Evolutionary conservation across 1,139 yeast species (phyloP).

Genomic region (Candida labiduridarum): DNA sequence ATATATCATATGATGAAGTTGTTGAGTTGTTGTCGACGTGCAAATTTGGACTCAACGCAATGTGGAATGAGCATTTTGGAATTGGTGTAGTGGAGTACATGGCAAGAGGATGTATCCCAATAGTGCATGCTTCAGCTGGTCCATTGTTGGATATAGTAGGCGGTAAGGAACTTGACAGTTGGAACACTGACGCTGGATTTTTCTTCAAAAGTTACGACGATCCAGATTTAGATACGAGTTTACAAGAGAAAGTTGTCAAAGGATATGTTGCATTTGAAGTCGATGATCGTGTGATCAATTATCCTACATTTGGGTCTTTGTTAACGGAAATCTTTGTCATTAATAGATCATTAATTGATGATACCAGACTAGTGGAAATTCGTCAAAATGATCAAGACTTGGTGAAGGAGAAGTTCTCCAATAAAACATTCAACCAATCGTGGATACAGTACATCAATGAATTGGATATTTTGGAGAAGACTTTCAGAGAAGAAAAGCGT

Average conservation of each 20-base stretch:
- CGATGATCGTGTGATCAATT: constrained; percentile 23
- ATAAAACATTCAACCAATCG: constrained; percentile 54
- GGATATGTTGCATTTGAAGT: constrained; percentile 21
- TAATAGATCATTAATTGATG: constrained; percentile 39
- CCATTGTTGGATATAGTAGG: constrained; percentile 83
- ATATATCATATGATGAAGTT: constrained; percentile 72
- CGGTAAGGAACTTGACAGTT: constrained; percentile 20
- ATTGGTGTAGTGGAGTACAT: constrained; percentile 95
- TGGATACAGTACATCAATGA: constrained; percentile 58
- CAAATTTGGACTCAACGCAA: constrained; percentile 84
- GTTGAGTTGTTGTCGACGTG: constrained; percentile 56
- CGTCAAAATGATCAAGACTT: constrained; percentile 54
- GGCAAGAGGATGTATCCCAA: constrained; percentile 83
- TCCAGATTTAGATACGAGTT: constrained; percentile 59
- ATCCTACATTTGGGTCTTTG: constrained; percentile 42
- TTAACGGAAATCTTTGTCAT: constrained; percentile 42
- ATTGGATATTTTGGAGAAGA: constrained; percentile 40
- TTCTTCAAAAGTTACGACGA: constrained; percentile 62
- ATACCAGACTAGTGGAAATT: constrained; percentile 37
- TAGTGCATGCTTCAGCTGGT: constrained; percentile 92
- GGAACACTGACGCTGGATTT: constrained; percentile 62
- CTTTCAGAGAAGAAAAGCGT: constrained; percentile 37
- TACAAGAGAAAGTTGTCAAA: constrained; percentile 18
- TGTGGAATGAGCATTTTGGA: constrained; percentile 99
- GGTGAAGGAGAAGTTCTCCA: constrained; percentile 67